Conservation (phyloP, 495 filamentous ascomycete species). For the Hypomontagnella monticulosa region DNA sequence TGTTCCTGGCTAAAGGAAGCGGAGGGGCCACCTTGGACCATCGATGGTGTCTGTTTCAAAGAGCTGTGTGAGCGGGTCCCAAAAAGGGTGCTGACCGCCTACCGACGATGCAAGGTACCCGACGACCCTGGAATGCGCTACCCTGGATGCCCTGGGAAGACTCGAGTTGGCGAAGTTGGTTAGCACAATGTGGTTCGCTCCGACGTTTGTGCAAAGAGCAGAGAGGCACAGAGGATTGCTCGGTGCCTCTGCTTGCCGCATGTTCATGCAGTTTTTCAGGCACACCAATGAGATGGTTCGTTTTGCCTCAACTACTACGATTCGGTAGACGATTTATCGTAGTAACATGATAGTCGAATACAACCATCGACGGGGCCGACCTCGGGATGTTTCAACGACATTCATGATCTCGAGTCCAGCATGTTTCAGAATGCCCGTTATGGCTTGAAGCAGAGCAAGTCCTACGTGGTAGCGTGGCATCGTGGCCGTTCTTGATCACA, state of each 20-base stretch:
- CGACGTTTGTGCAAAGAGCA: constrained; percentile 8
- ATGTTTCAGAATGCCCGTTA: constrained; percentile 31
- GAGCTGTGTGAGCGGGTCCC: constrained; percentile 15
- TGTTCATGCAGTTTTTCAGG: constrained; percentile 37
- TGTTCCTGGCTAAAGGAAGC: constrained; percentile 37
- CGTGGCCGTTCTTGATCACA: constrained; percentile 16
- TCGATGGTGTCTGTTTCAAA: constrained; percentile 38
- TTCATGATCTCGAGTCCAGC: constrained; percentile 32
- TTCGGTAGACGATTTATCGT: constrained; percentile 26
- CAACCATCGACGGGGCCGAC: constrained; percentile 8
- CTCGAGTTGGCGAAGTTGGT: not conserved
- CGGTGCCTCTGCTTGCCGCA: constrained; percentile 34
- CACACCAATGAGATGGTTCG: constrained; percentile 37
- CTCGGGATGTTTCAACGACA: constrained; percentile 34
- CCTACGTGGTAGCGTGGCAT: not conserved
- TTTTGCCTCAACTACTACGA: constrained; percentile 12
- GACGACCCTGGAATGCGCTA: constrained; percentile 1
- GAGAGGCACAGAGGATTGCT: constrained; percentile 20
- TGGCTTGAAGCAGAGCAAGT: constrained; percentile 26
- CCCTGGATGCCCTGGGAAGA: not conserved
- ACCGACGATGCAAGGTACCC: constrained; percentile 31
- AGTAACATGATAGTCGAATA: constrained; percentile 25
- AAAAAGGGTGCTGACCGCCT: constrained; percentile 28
- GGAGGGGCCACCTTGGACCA: constrained; percentile 19
- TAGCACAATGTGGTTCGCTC: constrained; percentile 14